Conservation (phyloP, 2,329 filamentous ascomycete species). For the Teratosphaeria epicoccoides region DNA sequence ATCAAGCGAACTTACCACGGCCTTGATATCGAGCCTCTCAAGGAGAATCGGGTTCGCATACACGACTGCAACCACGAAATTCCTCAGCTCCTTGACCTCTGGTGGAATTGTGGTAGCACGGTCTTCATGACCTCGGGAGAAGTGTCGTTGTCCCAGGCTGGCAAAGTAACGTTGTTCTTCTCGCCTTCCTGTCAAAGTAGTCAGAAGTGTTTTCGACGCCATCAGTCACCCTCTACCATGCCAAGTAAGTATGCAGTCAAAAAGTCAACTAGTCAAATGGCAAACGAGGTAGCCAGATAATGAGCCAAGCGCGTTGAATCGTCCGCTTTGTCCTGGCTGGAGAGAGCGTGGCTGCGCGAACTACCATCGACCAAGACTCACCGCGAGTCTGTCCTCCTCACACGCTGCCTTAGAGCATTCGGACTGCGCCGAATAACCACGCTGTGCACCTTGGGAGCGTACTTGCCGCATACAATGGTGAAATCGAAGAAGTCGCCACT, state of each 20-base stretch:
- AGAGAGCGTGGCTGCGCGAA: too few species aligned
- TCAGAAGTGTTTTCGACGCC: neutral
- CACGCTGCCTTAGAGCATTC: slow-evolving; percentile 10
- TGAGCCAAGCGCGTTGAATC: too few species aligned
- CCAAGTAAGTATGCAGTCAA: too few species aligned
- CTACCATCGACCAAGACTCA: too few species aligned
- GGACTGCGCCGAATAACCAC: slow-evolving; percentile 14
- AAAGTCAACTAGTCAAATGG: too few species aligned
- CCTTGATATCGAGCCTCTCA: neutral
- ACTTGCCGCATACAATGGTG: slow-evolving; percentile 11
- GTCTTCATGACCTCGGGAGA: slow-evolving; percentile 31
- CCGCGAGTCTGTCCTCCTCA: neutral
- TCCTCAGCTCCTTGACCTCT: slow-evolving; percentile 30
- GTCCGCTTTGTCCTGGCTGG: too few species aligned
- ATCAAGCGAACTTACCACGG: neutral
- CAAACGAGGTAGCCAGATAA: too few species aligned
- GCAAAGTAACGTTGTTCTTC: neutral
- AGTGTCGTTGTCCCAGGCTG: slow-evolving; percentile 20
- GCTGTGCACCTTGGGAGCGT: slow-evolving; percentile 13
- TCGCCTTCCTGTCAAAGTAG: neutral
- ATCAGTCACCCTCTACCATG: too few species aligned
- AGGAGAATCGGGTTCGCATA: neutral
- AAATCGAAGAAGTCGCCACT: slow-evolving; percentile 8
- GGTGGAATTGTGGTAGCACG: slow-evolving; percentile 32
- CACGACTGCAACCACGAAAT: slow-evolving; percentile 6